Conservation (phyloP, 176 grass and related monocot genomes). For the Oryza officinalis region DNA sequence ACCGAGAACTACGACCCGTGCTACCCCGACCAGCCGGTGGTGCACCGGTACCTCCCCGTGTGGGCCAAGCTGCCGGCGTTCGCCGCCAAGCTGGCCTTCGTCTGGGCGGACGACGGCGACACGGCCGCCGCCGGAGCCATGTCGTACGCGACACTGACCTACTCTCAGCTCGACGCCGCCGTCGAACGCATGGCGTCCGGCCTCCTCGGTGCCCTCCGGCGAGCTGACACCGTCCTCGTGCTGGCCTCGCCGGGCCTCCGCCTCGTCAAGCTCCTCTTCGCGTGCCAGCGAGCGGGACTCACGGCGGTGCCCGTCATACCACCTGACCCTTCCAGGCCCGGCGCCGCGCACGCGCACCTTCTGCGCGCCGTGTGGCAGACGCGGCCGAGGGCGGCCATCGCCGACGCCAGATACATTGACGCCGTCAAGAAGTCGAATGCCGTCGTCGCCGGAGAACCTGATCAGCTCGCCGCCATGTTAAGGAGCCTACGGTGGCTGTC, state of each 20-base stretch:
- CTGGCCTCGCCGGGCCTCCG: conserved; percentile 51
- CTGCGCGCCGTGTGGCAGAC: conserved; percentile 50
- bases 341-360: conserved; percentile 39
- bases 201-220: conserved; percentile 40
- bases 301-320: conserved; percentile 53
- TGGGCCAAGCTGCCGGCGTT: conserved; percentile 54
- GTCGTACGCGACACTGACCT: conserved; percentile 28
- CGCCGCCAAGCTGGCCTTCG: conserved; percentile 44
- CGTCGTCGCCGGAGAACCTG: too few relatives aligned
- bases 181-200: conserved; percentile 43
- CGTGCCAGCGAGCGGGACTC: conserved; percentile 61
- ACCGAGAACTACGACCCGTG: conserved; percentile 70
- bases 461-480: conserved; percentile 9
- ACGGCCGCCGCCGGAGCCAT: background rate
- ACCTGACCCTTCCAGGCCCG: conserved; percentile 13
- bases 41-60: conserved; percentile 56
- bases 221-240: conserved; percentile 51
- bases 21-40: conserved; percentile 71
- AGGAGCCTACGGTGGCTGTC: conserved; percentile 38
- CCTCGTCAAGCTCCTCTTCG: conserved; percentile 62
- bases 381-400: conserved; percentile 40
- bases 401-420: conserved; percentile 22
- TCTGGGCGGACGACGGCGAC: conserved; percentile 43
- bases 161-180: conserved; percentile 46
- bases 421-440: background rate